These are phyloP conservation scores for Quercus tomentella DNA, from an alignment of 331 rosid species.

Conservation along the genomic window DNA sequence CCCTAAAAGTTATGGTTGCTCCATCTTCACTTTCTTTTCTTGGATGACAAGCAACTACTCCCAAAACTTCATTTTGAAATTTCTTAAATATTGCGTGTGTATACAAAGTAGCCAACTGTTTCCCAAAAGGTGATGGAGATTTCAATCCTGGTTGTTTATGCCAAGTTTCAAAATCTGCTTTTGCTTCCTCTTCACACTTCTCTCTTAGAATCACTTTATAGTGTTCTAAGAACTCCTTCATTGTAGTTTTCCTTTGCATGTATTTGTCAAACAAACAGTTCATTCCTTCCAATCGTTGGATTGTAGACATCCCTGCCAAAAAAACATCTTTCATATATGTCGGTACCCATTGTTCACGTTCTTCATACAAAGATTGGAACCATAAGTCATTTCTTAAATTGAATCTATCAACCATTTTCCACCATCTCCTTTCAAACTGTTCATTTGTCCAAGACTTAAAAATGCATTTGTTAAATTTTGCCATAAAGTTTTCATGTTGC, in stretches of 20 bases:
- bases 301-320: conserved; percentile 38
- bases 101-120: conserved; percentile 51
- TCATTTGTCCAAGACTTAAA: conserved; percentile 40
- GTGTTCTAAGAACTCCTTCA: conserved; percentile 36
- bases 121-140: conserved; percentile 64
- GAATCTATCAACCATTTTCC: conserved; percentile 29
- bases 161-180: conserved; percentile 39
- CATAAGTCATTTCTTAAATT: conserved; percentile 28
- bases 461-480: conserved; percentile 32
- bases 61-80: conserved; percentile 66
- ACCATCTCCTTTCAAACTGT: conserved; percentile 38
- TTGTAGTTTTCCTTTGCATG: conserved; percentile 37
- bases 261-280: conserved; percentile 34
- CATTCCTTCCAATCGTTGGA: conserved; percentile 33
- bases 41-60: conserved; percentile 74
- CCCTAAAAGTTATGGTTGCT: conserved; percentile 25
- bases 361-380: conserved; percentile 32
- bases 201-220: conserved; percentile 22
- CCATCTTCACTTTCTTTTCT: conserved; percentile 46
- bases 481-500: conserved; percentile 34
- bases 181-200: conserved; percentile 41
- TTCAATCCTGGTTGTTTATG: conserved; percentile 45
- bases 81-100: conserved; percentile 51
- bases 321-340: conserved; percentile 30
- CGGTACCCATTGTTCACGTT: conserved; percentile 36